Conservation (phyloP, 345 rosid genomes). For the Zanthoxylum bungeanum region DNA sequence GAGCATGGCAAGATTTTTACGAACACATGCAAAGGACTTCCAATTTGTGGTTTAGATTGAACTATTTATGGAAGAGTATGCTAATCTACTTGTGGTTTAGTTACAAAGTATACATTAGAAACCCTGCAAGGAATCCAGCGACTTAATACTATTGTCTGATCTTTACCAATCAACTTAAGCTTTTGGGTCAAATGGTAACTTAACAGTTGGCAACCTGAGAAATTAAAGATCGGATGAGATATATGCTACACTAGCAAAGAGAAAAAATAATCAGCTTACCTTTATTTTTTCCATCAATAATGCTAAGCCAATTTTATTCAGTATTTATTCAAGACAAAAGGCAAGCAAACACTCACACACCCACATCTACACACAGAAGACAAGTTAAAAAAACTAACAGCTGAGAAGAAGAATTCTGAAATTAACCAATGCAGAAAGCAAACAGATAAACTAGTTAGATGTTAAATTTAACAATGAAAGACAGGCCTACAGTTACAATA, state of each 20-base stretch:
- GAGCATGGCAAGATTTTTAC: neutral
- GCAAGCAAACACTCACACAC: neutral
- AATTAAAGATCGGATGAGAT: no score
- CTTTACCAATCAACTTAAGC: no score
- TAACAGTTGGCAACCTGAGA: no score
- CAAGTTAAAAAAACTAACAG: neutral
- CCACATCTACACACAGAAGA: neutral
- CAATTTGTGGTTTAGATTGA: neutral
- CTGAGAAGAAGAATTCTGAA: neutral
- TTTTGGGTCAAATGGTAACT: no score
- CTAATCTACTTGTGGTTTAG: neutral
- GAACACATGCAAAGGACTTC: neutral
- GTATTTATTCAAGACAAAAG: no score
- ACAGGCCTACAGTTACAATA: neutral
- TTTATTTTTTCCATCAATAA: neutral
- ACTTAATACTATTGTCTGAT: no score
- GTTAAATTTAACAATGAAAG: neutral
- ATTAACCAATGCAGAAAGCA: neutral
- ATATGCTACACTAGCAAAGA: no score
- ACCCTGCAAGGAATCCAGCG: neutral
- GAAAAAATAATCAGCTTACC: no score
- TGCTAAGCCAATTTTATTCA: neutral
- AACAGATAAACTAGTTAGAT: constrained; percentile 1
- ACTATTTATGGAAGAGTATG: neutral
- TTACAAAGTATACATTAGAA: neutral